Evolutionary conservation across 352 stramenopile species (phyloP), one percentile per base, ranked within the genome.

Genomic region (Pythium brassicae): DNA sequence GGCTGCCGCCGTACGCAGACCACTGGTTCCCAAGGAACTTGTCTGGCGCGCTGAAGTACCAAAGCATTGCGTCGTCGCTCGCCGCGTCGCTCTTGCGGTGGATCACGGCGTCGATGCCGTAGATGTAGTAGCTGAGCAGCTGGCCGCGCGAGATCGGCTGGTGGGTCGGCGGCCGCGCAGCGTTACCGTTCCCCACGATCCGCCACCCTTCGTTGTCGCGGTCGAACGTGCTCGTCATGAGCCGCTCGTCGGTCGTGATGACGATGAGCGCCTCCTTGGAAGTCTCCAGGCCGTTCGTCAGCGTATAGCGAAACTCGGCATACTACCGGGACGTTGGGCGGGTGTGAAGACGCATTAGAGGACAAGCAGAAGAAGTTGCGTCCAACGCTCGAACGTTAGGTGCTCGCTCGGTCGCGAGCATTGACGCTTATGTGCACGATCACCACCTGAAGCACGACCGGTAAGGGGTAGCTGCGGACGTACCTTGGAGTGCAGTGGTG

Each of bases 21-120:
- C 86, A 95, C 11, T 94, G 77, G 63, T 96, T 96, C 23, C 89
- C 89, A 1, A 89, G 73, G 61, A 96, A 97, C 43, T 95, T 94
- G 23, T 64, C 46, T 0, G 86, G 84, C 1, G 86, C 86, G 3
- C 56, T 66, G 57, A 97, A 98, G 59, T 94, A 89, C 89, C 89
- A 97, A 7, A 92, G 75, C 65, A 86, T 69, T 2, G 69, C 61
- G 62, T 97, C 83, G 50, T 89, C 80, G 12, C 77, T 76, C n/a
- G 56, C 19, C 15, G 66, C 75, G 47, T 86, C 76, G n/a, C 74
- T 66, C 25, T 71, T 68, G 46, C 68, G 83, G 42, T 87, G 75
- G 50, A 93, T 85, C 32, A 89, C 66, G 37, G 68, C 65, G 34
- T 93, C 83, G 17, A 83, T 71, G 9, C 71, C 86, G 62, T 95